phyloP scores from a whole-genome alignment of 2,329 filamentous ascomycete species.

The Aureobasidium lini region DNA sequence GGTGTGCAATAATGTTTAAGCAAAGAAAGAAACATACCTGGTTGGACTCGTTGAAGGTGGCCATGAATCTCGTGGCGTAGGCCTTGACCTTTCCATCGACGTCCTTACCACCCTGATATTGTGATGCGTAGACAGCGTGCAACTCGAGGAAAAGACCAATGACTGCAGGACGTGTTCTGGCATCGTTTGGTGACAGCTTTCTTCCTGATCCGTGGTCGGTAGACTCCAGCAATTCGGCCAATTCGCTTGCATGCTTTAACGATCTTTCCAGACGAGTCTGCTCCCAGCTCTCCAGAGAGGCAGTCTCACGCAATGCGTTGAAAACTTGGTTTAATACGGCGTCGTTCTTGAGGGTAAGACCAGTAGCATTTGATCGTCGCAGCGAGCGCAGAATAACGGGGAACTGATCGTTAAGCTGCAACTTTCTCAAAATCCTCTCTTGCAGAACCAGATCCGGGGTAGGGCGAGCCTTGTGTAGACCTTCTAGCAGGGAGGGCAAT shows the following conservation, averaged over 20 bases:
- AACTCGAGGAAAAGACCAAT: slow-evolving; percentile 38
- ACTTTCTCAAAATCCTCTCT: slow-evolving; percentile 29
- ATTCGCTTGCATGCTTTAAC: slow-evolving; percentile 30
- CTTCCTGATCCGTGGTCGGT: slow-evolving; percentile 30
- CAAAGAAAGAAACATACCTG: slow-evolving; percentile 5
- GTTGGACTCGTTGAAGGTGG: slow-evolving; percentile 19
- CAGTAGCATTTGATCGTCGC: slow-evolving; percentile 25
- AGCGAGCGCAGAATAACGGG: slow-evolving; percentile 27
- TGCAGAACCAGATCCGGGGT: slow-evolving; percentile 18
- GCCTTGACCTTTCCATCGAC: slow-evolving; percentile 32
- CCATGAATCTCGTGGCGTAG: slow-evolving; percentile 34
- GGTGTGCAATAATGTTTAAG: not conserved
- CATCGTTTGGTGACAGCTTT: slow-evolving; percentile 21
- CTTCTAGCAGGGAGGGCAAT: slow-evolving; percentile 27
- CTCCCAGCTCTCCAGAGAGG: slow-evolving; percentile 29
- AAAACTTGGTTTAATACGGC: slow-evolving; percentile 29
- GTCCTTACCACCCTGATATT: slow-evolving; percentile 27
- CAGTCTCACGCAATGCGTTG: slow-evolving; percentile 28
- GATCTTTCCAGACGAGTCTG: slow-evolving; percentile 31
- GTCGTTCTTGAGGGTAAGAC: slow-evolving; percentile 26
- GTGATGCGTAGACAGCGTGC: slow-evolving; percentile 33
- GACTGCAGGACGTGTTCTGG: slow-evolving; percentile 29
- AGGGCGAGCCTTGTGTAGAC: slow-evolving; percentile 22
- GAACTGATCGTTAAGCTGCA: slow-evolving; percentile 23
- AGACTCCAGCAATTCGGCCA: slow-evolving; percentile 36